A percentile compares a stretch with the other conserved stretches of the same genome.
These are phyloP conservation scores for Calonectria multiphialidica DNA, from an alignment of 2,329 filamentous ascomycete species.

Conservation along the genomic window DNA sequence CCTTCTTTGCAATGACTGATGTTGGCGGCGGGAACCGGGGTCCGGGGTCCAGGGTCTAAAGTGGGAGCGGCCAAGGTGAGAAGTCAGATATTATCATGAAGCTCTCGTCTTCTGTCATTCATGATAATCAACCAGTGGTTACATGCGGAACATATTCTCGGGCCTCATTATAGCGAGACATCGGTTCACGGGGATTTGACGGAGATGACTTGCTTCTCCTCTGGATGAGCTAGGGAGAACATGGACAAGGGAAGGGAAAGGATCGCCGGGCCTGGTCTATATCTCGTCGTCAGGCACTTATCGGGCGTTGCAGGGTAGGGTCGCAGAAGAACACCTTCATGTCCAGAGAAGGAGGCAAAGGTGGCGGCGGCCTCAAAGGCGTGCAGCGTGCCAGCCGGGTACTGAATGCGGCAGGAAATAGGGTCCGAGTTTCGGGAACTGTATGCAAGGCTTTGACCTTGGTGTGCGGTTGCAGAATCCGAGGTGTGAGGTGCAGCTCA, in stretches of 20 bases:
- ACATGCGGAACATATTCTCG: slow-evolving; percentile 19
- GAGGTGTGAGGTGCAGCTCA: slow-evolving; percentile 32
- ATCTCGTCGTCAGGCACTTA: slow-evolving; percentile 9
- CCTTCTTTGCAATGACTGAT: background rate
- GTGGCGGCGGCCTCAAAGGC: background rate
- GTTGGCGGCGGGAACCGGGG: background rate
- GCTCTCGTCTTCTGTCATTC: background rate
- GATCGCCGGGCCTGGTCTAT: slow-evolving; percentile 23
- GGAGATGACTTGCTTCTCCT: slow-evolving; percentile 10
- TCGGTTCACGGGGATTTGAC: slow-evolving; percentile 29
- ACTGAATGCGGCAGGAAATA: background rate
- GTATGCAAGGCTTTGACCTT: slow-evolving; percentile 17
- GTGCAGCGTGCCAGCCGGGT: background rate
- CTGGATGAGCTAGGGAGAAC: background rate
- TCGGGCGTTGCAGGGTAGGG: slow-evolving; percentile 15
- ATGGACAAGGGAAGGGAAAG: slow-evolving; percentile 16
- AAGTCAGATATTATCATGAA: background rate
- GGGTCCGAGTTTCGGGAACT: background rate
- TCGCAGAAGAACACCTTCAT: background rate
- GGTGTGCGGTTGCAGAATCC: slow-evolving; percentile 4
- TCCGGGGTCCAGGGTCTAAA: slow-evolving; percentile 1
- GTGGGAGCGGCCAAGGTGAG: background rate
- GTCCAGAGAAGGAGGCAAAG: background rate
- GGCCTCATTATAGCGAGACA: slow-evolving; percentile 19
- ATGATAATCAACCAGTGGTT: slow-evolving; percentile 2